Conservation (phyloP, 257 asterid species). For the Coffea canephora region DNA sequence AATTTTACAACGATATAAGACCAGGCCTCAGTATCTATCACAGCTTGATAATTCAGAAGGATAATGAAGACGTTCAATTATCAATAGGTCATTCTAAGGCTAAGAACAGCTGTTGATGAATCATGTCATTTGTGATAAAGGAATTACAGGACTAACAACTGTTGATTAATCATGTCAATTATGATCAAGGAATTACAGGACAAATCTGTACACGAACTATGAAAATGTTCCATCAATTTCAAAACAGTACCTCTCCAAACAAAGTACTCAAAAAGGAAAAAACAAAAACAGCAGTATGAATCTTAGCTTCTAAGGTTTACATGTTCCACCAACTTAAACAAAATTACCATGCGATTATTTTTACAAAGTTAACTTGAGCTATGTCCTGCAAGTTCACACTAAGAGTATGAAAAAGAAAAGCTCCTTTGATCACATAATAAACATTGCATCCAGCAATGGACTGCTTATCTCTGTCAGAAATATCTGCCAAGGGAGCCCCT, state of each 20-base stretch:
- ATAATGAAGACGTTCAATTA: background rate
- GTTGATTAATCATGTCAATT: background rate
- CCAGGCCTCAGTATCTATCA: background rate
- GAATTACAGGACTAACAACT: background rate
- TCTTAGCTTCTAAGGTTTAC: background rate
- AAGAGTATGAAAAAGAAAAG: too few relatives aligned
- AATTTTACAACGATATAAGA: background rate
- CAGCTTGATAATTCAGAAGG: background rate
- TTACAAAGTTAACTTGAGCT: background rate
- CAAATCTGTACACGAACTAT: background rate
- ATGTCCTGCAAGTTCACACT: background rate
- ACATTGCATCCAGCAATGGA: background rate
- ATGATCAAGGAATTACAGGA: background rate
- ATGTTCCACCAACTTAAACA: background rate
- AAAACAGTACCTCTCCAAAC: background rate
- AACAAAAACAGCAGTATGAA: background rate
- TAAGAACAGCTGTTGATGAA: background rate
- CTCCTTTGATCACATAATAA: background rate
- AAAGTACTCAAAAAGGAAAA: background rate
- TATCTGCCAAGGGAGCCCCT: background rate
- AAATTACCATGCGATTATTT: too few relatives aligned
- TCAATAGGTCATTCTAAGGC: background rate
- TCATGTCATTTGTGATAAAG: too few relatives aligned
- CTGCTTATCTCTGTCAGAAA: background rate
- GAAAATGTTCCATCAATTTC: background rate